Evolutionary conservation across 768 basidiomycete genomes (phyloP), one percentile per base, ranked within the genome.

Genomic region (Crepidotus variabilis): DNA sequence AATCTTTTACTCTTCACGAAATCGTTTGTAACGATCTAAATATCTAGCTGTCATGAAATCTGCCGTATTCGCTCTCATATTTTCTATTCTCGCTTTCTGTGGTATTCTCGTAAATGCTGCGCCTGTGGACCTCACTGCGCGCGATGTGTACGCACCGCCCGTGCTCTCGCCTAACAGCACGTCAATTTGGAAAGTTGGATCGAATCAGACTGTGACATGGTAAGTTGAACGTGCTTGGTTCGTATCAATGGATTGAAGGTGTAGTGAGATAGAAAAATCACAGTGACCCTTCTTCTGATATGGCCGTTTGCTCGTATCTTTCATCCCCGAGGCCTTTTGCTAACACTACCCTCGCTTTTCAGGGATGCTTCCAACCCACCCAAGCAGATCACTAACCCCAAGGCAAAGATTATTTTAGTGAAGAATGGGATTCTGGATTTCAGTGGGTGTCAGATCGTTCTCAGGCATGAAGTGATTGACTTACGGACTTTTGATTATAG

Each of bases 341-440:
- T 57, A 48, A 63, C 54, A 52, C 50, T n/a, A n/a, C 52, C n/a
- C n/a, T 47, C 28, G 28, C 20, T 51, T 33, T 45, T 2, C 57
- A 78, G 76, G 76, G 67, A 78, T 57, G 68, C 68, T n/a, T 61
- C 72, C n/a, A 53, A 67, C 35, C 67, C 77, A 16, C 78, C 78
- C 5, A 57, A 50, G 36, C 61, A 72, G 16, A 78, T 80, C 62
- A 78, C 77, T 28, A 79, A 80, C 68, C 61, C 55, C n/a, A 52
- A 63, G 21, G 78, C 74, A n/a, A 66, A 61, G 55, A 70, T 80
- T 52, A 62, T 76, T 33, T 69, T 80, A 47, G 68, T 69, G 39
- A 68, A 67, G 50, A 60, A 69, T 49, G 66, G 67, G 16, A 39
- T 48, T 18, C 59, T 75, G 13, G 68, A 75, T 54, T 57, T 72